Conservation (phyloP, 2,329 filamentous ascomycete genomes). For the Acrocalymma vagum region DNA sequence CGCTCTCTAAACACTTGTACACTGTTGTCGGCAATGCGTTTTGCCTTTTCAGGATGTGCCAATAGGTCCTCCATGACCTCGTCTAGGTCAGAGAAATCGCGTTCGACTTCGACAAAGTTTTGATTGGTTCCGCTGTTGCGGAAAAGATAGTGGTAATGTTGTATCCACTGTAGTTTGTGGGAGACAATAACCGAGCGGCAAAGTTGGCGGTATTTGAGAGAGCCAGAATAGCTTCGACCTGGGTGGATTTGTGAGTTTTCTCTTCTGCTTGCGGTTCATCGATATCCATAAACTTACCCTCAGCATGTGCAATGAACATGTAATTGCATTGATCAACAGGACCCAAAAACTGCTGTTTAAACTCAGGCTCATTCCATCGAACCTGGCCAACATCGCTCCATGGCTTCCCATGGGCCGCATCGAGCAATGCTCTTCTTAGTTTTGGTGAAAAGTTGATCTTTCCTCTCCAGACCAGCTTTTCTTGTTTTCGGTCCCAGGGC, state of each 20-base stretch:
- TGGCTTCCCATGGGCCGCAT: conserved; percentile 36
- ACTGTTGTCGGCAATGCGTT: conserved; percentile 42
- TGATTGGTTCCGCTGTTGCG: conserved; percentile 36
- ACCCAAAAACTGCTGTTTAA: conserved; percentile 53
- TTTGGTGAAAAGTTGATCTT: conserved; percentile 43
- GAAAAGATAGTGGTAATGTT: conserved; percentile 45
- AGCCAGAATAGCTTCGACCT: conserved; percentile 58
- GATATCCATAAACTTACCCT: conserved; percentile 56
- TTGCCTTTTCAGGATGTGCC: conserved; percentile 40
- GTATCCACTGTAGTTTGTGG: conserved; percentile 46
- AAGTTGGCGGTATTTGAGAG: conserved; percentile 62
- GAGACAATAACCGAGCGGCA: conserved; percentile 51
- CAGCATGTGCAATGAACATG: conserved; percentile 63
- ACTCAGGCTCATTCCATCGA: conserved; percentile 36
- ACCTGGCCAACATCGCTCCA: conserved; percentile 45
- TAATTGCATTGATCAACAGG: conserved; percentile 65
- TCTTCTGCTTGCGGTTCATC: too few relatives aligned
- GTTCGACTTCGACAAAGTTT: conserved; percentile 45
- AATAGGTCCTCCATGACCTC: conserved; percentile 39
- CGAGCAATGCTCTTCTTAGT: conserved; percentile 35
- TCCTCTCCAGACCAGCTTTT: conserved; percentile 44
- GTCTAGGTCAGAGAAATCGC: conserved; percentile 43
- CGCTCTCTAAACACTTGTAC: conserved; percentile 39
- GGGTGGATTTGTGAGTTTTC: conserved; percentile 20
- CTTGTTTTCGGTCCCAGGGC: conserved; percentile 40